Conservation (phyloP, 2,329 filamentous ascomycete species). For the Zymoseptoria tritici region DNA sequence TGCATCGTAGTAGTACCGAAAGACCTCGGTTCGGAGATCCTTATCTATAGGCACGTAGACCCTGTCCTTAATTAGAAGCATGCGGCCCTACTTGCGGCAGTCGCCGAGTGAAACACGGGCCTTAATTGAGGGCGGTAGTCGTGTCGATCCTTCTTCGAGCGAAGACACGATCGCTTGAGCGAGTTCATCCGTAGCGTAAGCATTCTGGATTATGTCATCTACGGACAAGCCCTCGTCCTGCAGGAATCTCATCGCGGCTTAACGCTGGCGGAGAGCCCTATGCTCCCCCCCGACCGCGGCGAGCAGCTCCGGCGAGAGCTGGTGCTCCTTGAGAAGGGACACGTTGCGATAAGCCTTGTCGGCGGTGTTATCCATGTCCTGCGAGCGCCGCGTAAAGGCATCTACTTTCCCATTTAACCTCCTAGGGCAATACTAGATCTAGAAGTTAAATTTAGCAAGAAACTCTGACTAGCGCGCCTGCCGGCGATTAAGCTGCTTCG, state of each 20-base stretch:
- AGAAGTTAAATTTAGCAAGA: conserved; percentile 21
- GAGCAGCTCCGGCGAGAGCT: not conserved
- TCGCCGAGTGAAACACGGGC: not conserved
- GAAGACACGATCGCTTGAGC: not conserved
- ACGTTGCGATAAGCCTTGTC: not conserved
- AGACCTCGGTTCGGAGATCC: not conserved
- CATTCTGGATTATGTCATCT: not conserved
- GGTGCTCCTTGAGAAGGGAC: not conserved
- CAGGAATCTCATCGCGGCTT: not conserved
- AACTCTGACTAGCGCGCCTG: conserved; percentile 22
- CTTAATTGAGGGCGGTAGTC: not conserved
- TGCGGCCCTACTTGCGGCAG: not conserved
- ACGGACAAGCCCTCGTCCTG: not conserved
- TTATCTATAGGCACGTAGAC: not conserved
- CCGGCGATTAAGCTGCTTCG: conserved; percentile 22
- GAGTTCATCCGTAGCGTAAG: not conserved
- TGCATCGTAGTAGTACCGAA: not conserved
- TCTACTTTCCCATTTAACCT: not conserved
- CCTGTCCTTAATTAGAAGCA: not conserved
- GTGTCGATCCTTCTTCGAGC: not conserved
- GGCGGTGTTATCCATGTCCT: not conserved
- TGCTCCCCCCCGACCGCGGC: no score
- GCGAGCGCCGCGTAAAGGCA: not conserved
- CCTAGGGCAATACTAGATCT: conserved; percentile 15
- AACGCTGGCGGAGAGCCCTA: not conserved